phyloP scores from a whole-genome alignment of 805 yeast genomes.

The Candida coquimbonensis region DNA sequence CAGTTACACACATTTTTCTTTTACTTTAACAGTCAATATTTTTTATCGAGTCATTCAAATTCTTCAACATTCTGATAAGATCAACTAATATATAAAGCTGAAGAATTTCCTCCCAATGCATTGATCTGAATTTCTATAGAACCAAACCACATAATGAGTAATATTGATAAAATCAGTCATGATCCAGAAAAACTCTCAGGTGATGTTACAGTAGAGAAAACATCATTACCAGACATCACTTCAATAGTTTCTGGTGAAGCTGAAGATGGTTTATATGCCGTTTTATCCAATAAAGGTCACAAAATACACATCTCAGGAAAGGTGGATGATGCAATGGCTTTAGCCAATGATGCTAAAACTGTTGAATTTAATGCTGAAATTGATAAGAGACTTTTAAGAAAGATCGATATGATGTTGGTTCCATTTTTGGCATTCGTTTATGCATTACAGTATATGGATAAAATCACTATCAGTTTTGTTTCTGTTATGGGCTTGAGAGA shows the following conservation, averaged over 20 bases:
- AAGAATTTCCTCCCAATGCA: too few relatives aligned
- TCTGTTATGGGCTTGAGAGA: constrained; percentile 36
- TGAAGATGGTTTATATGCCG: not conserved
- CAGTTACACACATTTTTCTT: too few relatives aligned
- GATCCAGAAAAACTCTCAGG: not conserved
- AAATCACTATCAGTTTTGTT: constrained; percentile 33
- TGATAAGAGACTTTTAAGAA: constrained; percentile 18
- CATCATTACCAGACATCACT: not conserved
- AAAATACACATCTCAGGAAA: not conserved
- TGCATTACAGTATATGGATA: constrained; percentile 36
- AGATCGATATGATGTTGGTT: constrained; percentile 31
- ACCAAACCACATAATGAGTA: too few relatives aligned
- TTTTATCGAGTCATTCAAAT: too few relatives aligned
- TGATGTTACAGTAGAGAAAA: not conserved
- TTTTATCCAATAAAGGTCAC: not conserved
- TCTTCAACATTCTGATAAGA: too few relatives aligned
- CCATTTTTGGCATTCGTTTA: constrained; percentile 26
- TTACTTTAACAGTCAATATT: too few relatives aligned
- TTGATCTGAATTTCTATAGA: too few relatives aligned
- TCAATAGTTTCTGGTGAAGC: not conserved
- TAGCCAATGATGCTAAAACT: constrained; percentile 4
- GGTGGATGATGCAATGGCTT: constrained; percentile 2
- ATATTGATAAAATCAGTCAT: too few relatives aligned
- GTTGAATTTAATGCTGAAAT: constrained; percentile 2
- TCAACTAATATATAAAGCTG: too few relatives aligned